Conservation (phyloP, 257 asterid genomes). For the Nicotiana otophora region DNA sequence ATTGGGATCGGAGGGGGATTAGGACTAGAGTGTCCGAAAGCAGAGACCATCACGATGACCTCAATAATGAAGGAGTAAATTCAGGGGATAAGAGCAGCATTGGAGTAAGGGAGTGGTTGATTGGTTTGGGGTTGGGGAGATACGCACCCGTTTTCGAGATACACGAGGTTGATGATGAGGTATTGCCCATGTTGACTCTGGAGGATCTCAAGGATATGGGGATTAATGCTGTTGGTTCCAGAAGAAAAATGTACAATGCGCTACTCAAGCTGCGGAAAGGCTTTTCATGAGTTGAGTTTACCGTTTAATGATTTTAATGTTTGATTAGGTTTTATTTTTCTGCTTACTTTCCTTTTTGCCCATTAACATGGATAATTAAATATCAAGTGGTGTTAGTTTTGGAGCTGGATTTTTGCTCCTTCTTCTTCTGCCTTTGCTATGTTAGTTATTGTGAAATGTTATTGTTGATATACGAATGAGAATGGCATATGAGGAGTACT, state of each 20-base stretch:
- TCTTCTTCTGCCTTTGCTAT: slow-evolving; percentile 16
- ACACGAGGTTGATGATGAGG: slow-evolving; percentile 91
- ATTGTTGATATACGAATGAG: slow-evolving; percentile 30
- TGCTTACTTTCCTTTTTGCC: slow-evolving; percentile 12
- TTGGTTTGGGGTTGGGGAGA: slow-evolving; percentile 68
- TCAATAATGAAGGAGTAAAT: slow-evolving; percentile 37
- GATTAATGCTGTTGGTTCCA: slow-evolving; percentile 77
- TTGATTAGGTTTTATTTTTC: slow-evolving; percentile 25
- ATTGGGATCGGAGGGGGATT: slow-evolving; percentile 69
- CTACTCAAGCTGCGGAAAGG: slow-evolving; percentile 63
- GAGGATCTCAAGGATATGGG: slow-evolving; percentile 99
- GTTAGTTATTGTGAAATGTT: slow-evolving; percentile 28
- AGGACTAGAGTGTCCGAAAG: slow-evolving; percentile 49
- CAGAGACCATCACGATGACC: slow-evolving; percentile 25
- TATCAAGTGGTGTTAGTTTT: slow-evolving; percentile 25
- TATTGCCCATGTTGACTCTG: slow-evolving; percentile 69
- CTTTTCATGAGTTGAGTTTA: slow-evolving; percentile 45
- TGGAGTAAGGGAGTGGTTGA: slow-evolving; percentile 84
- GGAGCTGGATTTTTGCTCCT: slow-evolving; percentile 19
- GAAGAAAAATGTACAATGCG: slow-evolving; percentile 74
- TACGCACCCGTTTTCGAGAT: slow-evolving; percentile 74
- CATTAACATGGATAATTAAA: slow-evolving; percentile 34
- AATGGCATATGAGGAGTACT: slow-evolving; percentile 16
- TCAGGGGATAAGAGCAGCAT: slow-evolving; percentile 41
- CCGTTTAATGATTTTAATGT: slow-evolving; percentile 27